phyloP scores from a whole-genome alignment of 805 yeast species.

The Candida sakaeoensis region DNA sequence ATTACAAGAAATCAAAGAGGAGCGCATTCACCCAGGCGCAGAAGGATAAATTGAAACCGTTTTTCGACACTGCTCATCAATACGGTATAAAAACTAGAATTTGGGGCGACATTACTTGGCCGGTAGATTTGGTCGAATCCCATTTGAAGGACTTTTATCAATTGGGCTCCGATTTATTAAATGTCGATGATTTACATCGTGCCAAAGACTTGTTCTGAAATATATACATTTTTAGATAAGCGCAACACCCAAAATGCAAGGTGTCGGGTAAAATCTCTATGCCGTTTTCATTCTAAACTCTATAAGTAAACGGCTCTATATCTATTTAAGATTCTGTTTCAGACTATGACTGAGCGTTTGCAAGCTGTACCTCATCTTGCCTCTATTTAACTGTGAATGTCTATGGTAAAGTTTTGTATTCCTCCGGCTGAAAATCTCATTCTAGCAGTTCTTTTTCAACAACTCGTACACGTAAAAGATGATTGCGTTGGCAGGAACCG shows the following conservation, averaged over 20 bases:
- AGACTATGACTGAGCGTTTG: too few species aligned
- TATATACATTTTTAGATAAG: too few species aligned
- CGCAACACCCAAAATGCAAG: too few species aligned
- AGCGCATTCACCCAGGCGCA: slow-evolving; percentile 31
- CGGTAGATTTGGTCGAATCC: slow-evolving; percentile 38
- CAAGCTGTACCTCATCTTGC: too few species aligned
- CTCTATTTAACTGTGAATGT: too few species aligned
- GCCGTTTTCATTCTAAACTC: too few species aligned
- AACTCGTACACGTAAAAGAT: slow-evolving; percentile 79
- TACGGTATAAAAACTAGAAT: slow-evolving; percentile 53
- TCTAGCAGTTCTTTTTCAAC: slow-evolving; percentile 43
- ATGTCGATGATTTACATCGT: slow-evolving; percentile 55
- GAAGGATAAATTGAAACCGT: slow-evolving; percentile 17
- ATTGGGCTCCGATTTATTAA: slow-evolving; percentile 54
- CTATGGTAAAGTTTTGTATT: too few species aligned
- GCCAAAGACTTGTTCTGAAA: slow-evolving; percentile 23
- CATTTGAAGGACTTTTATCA: slow-evolving; percentile 49
- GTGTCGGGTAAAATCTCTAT: too few species aligned
- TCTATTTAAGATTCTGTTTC: too few species aligned
- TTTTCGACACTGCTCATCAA: slow-evolving; percentile 44
- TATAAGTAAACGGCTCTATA: too few species aligned
- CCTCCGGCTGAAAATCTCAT: too few species aligned
- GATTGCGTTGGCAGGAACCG: slow-evolving; percentile 86
- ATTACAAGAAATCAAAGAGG: slow-evolving; percentile 9
- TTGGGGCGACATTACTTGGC: slow-evolving; percentile 77